phyloP scores from a whole-genome alignment of 2,329 filamentous ascomycete species.

The Cladophialophora immunda region DNA sequence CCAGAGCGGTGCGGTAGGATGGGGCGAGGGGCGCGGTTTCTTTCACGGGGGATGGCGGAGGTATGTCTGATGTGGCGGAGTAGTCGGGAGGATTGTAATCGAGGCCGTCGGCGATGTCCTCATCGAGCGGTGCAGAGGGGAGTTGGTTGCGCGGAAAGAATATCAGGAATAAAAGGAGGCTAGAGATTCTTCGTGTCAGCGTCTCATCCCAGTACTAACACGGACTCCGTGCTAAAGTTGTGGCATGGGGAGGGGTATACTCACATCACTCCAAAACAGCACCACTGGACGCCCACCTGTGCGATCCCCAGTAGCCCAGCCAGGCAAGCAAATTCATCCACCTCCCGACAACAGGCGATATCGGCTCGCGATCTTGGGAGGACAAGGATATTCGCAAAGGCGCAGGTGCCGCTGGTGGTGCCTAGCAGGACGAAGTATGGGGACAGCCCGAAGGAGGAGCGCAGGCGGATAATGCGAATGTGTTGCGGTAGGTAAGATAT shows the following conservation, averaged over 20 bases:
- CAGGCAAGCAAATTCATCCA: constrained; percentile 82
- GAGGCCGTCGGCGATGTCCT: constrained; percentile 42
- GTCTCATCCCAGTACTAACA: background rate
- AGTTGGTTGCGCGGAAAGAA: constrained; percentile 79
- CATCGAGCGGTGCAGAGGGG: constrained; percentile 50
- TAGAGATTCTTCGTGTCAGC: constrained; percentile 50
- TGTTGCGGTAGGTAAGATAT: constrained; percentile 96
- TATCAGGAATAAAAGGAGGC: constrained; percentile 89
- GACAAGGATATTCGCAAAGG: constrained; percentile 90
- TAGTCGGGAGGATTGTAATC: background rate
- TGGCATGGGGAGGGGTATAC: constrained; percentile 42
- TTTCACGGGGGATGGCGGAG: constrained; percentile 42
- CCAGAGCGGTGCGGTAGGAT: constrained; percentile 80
- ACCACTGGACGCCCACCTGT: constrained; percentile 91
- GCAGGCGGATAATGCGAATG: constrained; percentile 83
- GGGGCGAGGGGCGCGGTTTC: constrained; percentile 51
- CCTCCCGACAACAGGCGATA: constrained; percentile 83
- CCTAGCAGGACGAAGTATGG: constrained; percentile 96
- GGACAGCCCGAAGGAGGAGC: constrained; percentile 91
- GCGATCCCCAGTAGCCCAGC: constrained; percentile 87
- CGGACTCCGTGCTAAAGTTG: background rate
- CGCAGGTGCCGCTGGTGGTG: constrained; percentile 84
- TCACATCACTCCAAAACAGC: constrained; percentile 91
- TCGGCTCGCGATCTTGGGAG: constrained; percentile 84
- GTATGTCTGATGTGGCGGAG: constrained; percentile 22